Evolutionary conservation across 495 filamentous ascomycete species (phyloP).

Genomic region (Penicillium simplicissimum): DNA sequence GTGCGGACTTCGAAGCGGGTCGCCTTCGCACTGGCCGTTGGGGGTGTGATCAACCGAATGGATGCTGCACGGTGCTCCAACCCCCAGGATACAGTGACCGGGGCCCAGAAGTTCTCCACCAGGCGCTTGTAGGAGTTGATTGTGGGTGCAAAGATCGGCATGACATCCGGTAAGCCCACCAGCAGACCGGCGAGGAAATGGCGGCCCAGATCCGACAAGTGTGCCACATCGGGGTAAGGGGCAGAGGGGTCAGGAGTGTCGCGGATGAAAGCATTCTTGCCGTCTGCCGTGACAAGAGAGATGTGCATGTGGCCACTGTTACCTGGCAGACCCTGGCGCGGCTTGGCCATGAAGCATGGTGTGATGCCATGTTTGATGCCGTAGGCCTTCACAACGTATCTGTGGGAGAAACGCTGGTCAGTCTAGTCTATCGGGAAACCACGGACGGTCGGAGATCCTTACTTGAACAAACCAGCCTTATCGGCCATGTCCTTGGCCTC

Average conservation of each 20-base stretch:
- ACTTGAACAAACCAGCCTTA: conserved; percentile 90
- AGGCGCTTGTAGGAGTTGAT: conserved; percentile 97
- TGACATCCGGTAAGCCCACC: conserved; percentile 87
- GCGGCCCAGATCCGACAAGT: conserved; percentile 85
- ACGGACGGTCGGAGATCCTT: conserved; percentile 18
- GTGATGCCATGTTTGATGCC: conserved; percentile 86
- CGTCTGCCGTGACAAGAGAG: conserved; percentile 64
- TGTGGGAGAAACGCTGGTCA: conserved; percentile 26
- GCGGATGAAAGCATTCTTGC: conserved; percentile 79
- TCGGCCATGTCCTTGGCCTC: conserved; percentile 89
- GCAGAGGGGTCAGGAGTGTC: conserved; percentile 67
- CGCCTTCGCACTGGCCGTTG: conserved; percentile 75
- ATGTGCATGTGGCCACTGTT: conserved; percentile 97
- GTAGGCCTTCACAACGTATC: conserved; percentile 82
- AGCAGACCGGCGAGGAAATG: conserved; percentile 91
- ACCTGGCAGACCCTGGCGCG: conserved; percentile 81
- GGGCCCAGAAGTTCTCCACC: conserved; percentile 99
- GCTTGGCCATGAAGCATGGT: conserved; percentile 99
- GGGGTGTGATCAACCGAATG: conserved; percentile 84
- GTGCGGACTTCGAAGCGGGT: conserved; percentile 92
- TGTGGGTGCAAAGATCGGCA: conserved; percentile 92
- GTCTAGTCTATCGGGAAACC: neutral
- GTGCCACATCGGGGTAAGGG: conserved; percentile 68
- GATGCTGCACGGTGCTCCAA: conserved; percentile 92
- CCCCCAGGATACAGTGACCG: conserved; percentile 96